A percentile compares a stretch with the other conserved stretches of the same genome.
Conservation (phyloP, 2,329 filamentous ascomycete species). For the Penicillium corylophilum region DNA sequence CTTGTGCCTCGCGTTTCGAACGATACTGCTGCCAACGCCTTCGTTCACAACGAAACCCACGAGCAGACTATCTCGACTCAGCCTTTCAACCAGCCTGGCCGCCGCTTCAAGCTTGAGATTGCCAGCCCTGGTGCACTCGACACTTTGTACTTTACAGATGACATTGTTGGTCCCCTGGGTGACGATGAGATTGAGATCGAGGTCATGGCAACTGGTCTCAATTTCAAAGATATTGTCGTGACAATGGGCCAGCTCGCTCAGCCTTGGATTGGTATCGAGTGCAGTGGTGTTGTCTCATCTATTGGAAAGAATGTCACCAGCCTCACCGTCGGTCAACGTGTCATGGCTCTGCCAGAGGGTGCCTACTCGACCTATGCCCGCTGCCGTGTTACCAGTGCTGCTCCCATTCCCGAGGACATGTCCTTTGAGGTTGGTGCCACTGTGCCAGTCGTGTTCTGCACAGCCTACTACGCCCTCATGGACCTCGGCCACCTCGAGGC, state of each 20-base stretch:
- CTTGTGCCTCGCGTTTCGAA: slow-evolving; percentile 21
- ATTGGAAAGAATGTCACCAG: slow-evolving; percentile 31
- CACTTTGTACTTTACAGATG: slow-evolving; percentile 26
- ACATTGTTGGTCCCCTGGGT: slow-evolving; percentile 11
- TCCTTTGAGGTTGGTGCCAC: slow-evolving; percentile 22
- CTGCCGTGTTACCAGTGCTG: slow-evolving; percentile 24
- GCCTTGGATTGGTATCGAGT: slow-evolving; percentile 35
- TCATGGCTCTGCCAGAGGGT: slow-evolving; percentile 33
- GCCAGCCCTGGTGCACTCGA: slow-evolving; percentile 23
- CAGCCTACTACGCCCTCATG: slow-evolving; percentile 23
- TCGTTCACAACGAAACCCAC: slow-evolving; percentile 26
- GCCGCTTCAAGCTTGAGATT: slow-evolving; percentile 25
- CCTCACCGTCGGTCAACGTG: slow-evolving; percentile 34
- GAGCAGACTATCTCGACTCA: slow-evolving; percentile 22
- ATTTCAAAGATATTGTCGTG: slow-evolving; percentile 39
- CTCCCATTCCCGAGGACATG: slow-evolving; percentile 19
- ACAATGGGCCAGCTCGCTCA: slow-evolving; percentile 36
- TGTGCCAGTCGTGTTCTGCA: slow-evolving; percentile 22
- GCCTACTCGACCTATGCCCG: slow-evolving; percentile 32
- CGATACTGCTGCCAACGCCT: slow-evolving; percentile 20
- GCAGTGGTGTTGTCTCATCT: slow-evolving; percentile 31
- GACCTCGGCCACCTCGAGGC: slow-evolving; percentile 20
- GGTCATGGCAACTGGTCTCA: slow-evolving; percentile 37
- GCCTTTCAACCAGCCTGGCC: slow-evolving; percentile 22
- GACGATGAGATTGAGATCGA: slow-evolving; percentile 35